These are phyloP conservation scores for Exophiala phaeomuriformis DNA, from an alignment of 2,329 filamentous ascomycete species.

Conservation along the genomic window DNA sequence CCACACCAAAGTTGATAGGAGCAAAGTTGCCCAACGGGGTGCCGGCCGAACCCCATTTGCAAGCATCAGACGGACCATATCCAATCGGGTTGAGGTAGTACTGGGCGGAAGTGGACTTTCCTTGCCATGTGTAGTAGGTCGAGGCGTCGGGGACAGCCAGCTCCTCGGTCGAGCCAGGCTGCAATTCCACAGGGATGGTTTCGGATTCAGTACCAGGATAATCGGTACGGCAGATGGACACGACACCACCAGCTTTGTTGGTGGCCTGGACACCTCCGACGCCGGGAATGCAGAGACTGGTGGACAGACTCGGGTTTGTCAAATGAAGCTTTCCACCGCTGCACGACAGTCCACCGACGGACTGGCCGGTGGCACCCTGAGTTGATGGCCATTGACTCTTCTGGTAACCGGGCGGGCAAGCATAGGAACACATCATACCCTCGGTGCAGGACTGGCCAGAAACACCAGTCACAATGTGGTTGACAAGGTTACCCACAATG, in stretches of 20 bases:
- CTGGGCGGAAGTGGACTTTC: slow-evolving; percentile 72
- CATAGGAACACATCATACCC: slow-evolving; percentile 79
- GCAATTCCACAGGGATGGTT: slow-evolving; percentile 65
- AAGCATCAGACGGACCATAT: slow-evolving; percentile 58
- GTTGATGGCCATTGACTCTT: slow-evolving; percentile 80
- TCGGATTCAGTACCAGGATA: slow-evolving; percentile 84
- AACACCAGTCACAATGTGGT: slow-evolving; percentile 57
- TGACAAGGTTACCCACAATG: slow-evolving; percentile 49
- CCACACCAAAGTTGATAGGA: slow-evolving; percentile 77
- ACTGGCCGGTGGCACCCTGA: slow-evolving; percentile 75
- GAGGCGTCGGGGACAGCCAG: slow-evolving; percentile 69
- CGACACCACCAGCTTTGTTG: slow-evolving; percentile 62
- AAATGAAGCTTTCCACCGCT: slow-evolving; percentile 63
- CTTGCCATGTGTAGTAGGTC: slow-evolving; percentile 71
- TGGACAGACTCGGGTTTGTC: slow-evolving; percentile 58
- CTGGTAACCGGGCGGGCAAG: slow-evolving; percentile 83
- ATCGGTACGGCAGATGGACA: slow-evolving; percentile 85
- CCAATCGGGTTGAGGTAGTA: slow-evolving; percentile 93
- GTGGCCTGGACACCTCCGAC: slow-evolving; percentile 62
- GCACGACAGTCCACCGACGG: slow-evolving; percentile 81
- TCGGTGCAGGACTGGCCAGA: slow-evolving; percentile 54
- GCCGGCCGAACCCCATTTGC: slow-evolving; percentile 63
- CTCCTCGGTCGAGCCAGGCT: slow-evolving; percentile 51
- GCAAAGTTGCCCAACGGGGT: slow-evolving; percentile 70
- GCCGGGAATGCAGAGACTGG: slow-evolving; percentile 68